These are phyloP conservation scores for Gaeumannomyces tritici DNA, from an alignment of 2,329 filamentous ascomycete genomes.

Conservation along the genomic window DNA sequence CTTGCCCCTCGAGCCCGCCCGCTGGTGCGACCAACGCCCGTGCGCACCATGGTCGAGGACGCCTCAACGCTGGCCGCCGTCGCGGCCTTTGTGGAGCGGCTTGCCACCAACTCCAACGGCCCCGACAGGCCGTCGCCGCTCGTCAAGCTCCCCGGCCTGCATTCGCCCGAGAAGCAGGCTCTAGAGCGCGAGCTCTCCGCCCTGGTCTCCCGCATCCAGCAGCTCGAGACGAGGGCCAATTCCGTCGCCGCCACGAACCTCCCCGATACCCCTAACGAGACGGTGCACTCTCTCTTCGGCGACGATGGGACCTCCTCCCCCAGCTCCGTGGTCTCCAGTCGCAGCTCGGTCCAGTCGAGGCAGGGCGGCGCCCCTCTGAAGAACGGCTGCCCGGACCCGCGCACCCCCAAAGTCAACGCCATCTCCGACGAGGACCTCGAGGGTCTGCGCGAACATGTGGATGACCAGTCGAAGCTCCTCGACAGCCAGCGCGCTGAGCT, in stretches of 20 bases:
- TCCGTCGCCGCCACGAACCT: conserved; percentile 47
- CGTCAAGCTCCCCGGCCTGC: conserved; percentile 67
- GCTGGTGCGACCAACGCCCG: not conserved
- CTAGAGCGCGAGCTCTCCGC: conserved; percentile 78
- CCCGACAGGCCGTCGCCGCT: conserved; percentile 29
- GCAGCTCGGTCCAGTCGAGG: conserved; percentile 10
- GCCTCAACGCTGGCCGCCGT: conserved; percentile 17
- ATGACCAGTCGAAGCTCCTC: conserved; percentile 88
- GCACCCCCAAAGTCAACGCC: conserved; percentile 32
- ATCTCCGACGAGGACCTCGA: conserved; percentile 76
- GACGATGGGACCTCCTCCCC: conserved; percentile 40
- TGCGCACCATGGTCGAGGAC: conserved; percentile 17
- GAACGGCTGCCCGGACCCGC: conserved; percentile 16
- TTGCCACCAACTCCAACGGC: conserved; percentile 16
- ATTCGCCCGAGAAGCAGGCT: conserved; percentile 63
- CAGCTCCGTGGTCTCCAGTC: conserved; percentile 28
- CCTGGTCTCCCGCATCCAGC: conserved; percentile 67
- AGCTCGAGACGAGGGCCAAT: conserved; percentile 70
- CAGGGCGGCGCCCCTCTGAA: conserved; percentile 10
- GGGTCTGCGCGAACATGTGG: conserved; percentile 80
- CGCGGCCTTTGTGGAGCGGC: conserved; percentile 18
- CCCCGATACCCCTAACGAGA: conserved; percentile 77
- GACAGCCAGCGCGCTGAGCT: conserved; percentile 80
- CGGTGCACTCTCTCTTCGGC: conserved; percentile 52
- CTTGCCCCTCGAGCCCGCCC: not conserved